These are phyloP conservation scores for Rhizopogon roseolus DNA, from an alignment of 768 basidiomycete genomes.

Conservation along the genomic window DNA sequence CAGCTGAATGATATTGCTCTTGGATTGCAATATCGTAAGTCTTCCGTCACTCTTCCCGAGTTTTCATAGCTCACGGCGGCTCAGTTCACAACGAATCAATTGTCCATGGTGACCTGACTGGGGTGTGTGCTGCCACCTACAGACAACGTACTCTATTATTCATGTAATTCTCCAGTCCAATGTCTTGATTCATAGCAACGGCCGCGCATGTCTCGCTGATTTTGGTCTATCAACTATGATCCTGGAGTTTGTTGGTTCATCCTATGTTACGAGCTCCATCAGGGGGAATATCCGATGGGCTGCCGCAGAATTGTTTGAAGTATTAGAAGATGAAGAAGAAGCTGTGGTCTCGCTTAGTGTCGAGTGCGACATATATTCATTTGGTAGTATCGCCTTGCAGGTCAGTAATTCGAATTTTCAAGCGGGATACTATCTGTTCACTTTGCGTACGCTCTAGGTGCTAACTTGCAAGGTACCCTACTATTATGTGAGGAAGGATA, in stretches of 20 bases:
- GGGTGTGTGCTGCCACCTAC: background rate
- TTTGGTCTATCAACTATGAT: constrained; percentile 39
- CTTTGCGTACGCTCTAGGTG: background rate
- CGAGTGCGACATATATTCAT: constrained; percentile 39
- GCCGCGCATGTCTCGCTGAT: constrained; percentile 34
- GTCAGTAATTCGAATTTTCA: too few relatives aligned
- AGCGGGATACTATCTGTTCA: too few relatives aligned
- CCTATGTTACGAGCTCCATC: constrained; percentile 2
- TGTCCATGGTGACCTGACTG: constrained; percentile 4
- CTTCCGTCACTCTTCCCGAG: background rate
- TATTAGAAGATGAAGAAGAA: background rate
- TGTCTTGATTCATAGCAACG: constrained; percentile 31
- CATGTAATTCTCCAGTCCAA: background rate
- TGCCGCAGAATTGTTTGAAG: constrained; percentile 30
- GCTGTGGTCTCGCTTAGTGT: constrained; percentile 5
- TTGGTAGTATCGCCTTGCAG: constrained; percentile 40
- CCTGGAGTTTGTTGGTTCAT: constrained; percentile 25
- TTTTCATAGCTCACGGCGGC: background rate
- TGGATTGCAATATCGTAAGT: constrained; percentile 34
- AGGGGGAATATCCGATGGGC: constrained; percentile 40
- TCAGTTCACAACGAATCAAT: background rate
- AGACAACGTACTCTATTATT: background rate
- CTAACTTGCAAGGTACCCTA: constrained; percentile 2
- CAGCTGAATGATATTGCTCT: constrained; percentile 36
- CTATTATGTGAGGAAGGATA: background rate